Evolutionary conservation across 495 filamentous ascomycete species (phyloP), one percentile per base, ranked within the genome.

Genomic region (Chaetomium tenue): DNA sequence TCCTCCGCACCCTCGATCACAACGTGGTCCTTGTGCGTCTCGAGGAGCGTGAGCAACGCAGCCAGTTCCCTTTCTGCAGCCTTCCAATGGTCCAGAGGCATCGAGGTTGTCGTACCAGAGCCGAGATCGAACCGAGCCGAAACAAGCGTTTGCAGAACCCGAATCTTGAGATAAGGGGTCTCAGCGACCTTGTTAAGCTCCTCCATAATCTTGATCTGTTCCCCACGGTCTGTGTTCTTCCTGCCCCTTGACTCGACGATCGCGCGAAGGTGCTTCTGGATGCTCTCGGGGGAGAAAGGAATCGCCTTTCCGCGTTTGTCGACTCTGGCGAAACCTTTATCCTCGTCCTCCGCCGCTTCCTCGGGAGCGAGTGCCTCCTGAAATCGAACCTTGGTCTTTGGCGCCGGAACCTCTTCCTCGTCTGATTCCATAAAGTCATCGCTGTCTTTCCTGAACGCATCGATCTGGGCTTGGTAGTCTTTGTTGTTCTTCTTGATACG

Each of bases 71-170:
- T 84, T 74, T 97, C 90, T 15, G 95, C 93, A 30, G 87, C 77
- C 82, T 97, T 97, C 94, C 94, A 99, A 77, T 98, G 94, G 60
- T 99, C 94, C 55, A 91, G 82, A 44, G 91, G 87, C 95, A 99
- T 98, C 71, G 91, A 90, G 64, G 84, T 89, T 58, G 90, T 84
- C 46, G 84, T 82, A 18, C 93, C 91, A 40, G 91, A 87, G 40
- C 91, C 91, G 60, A 98, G 83, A 75, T 99, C 94, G 72, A 98
- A 98, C 53, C 94, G 86, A 58, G 95, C 96, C 39, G 94, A 93
- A 68, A 99, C 90, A 28, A 99, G 78, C 57, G 91, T 93, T 63
- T 97, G 80, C 58, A 97, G 89, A 55, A 98, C 89, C 65, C 94
- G 90, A 73, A 99, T 94, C 75, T 84, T 89, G 78, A 97, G 94